Evolutionary conservation across 2,329 filamentous ascomycete genomes (phyloP), one percentile per base, ranked within the genome.

Genomic region (Bipolaris gigantea): DNA sequence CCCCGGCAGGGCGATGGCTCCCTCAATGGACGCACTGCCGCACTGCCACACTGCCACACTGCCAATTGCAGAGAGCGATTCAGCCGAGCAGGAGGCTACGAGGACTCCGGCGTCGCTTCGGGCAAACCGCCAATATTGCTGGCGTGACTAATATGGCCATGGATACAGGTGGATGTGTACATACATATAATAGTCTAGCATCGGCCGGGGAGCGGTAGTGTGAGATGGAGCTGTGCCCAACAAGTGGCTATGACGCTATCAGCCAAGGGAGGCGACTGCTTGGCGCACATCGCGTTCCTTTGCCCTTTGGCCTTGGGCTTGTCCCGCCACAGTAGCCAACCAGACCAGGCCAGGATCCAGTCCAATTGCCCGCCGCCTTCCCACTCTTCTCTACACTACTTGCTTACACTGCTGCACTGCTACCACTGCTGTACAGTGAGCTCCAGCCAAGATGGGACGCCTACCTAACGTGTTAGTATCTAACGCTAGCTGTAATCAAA

Each of bases 1-100:
- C 21, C 36, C 30, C 13, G 32, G 34, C 43, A 15, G 16, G 21
- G 30, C 30, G 21, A 18, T 7, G 13, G 43, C 33, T 36, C 32
- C 32, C 9, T 18, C 13, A 16, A 15, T 5, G 15, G 19, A 19
- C 48, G 45, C 50, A 53, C 50, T 36, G n/a, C 44, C 50, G 48
- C 50, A 42, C 39, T 39, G n/a, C 13, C 2, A 39, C 50, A 53
- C 50, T 36, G 50, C 45, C 50, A 53, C 50, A 42, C 40, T 40
- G 16, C 7, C 2, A 42, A 5, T 13, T 16, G 15, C 15, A 9
- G 8, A 27, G 10, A 10, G 27, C 41, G 11, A 21, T 18, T 19
- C 41, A 19, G 27, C 16, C 5, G 9, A 6, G 11, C 11, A n/a
- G 2, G 30, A 11, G 41, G 27, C 18, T 3, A 16, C 5, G 16